These are phyloP conservation scores for Cercospora sp. DNA, from an alignment of 2,329 filamentous ascomycete species.

Conservation along the genomic window DNA sequence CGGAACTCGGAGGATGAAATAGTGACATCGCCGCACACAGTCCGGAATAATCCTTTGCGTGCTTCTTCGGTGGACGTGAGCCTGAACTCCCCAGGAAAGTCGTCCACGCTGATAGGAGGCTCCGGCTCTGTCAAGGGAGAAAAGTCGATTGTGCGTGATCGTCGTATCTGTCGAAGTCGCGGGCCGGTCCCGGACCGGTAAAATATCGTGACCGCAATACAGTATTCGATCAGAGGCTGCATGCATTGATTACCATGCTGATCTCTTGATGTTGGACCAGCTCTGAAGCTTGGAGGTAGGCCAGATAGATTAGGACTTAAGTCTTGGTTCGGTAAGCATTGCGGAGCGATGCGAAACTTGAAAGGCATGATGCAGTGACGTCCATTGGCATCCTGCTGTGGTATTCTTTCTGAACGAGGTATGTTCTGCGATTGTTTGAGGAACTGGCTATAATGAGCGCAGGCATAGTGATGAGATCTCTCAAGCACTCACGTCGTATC, in stretches of 20 bases:
- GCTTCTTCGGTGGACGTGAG: not conserved
- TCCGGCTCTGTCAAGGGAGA: not conserved
- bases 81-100: conserved; percentile 11
- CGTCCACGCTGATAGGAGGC: conserved; percentile 1
- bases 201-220: not conserved
- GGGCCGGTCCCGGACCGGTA: not conserved
- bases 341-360: conserved; percentile 10
- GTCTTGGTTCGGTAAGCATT: conserved; percentile 10
- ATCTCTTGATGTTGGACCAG: conserved; percentile 1
- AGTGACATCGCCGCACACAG: not conserved
- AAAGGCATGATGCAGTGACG: conserved; percentile 5
- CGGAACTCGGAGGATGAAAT: not conserved
- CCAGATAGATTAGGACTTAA: not conserved
- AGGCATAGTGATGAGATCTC: not conserved
- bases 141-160: not conserved
- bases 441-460: not conserved
- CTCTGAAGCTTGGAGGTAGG: conserved; percentile 3
- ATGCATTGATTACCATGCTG: conserved; percentile 8
- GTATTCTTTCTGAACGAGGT: not conserved
- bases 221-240: conserved; percentile 12
- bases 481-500: not conserved
- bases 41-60: conserved; percentile 4
- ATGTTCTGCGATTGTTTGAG: not conserved
- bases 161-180: not conserved
- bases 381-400: not conserved